These are phyloP conservation scores for Pseudoneurospora amorphoporcata DNA, from an alignment of 495 filamentous ascomycete genomes.

Conservation along the genomic window DNA sequence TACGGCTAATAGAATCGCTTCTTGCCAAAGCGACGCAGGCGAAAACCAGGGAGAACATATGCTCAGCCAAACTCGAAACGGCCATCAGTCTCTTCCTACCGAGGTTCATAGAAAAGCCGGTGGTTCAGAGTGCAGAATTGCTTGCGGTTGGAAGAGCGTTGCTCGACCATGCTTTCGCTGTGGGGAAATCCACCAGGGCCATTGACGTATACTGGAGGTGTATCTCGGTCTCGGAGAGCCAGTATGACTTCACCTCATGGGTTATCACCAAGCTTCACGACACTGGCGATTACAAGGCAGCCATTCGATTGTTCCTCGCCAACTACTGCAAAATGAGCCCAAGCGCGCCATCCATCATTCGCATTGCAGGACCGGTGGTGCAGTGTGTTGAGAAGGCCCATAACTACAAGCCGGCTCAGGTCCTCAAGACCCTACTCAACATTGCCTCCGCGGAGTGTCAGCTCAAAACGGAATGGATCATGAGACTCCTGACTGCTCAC, in stretches of 20 bases:
- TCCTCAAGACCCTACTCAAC: conserved; percentile 19
- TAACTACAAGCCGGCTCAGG: conserved; percentile 12
- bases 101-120: conserved; percentile 18
- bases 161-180: conserved; percentile 15
- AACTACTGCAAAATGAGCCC: conserved; percentile 21
- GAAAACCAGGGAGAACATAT: not conserved
- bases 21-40: conserved; percentile 8
- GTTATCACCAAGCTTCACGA: conserved; percentile 19
- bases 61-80: conserved; percentile 8
- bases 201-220: conserved; percentile 24
- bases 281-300: conserved; percentile 18
- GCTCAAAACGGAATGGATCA: conserved; percentile 23
- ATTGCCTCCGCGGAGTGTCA: conserved; percentile 7
- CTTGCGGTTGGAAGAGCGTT: conserved; percentile 23
- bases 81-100: conserved; percentile 27
- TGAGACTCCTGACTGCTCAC: conserved; percentile 19
- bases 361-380: conserved; percentile 19
- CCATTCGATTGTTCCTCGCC: conserved; percentile 15
- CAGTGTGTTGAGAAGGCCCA: conserved; percentile 18
- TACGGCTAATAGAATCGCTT: conserved; percentile 20
- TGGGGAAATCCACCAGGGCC: conserved; percentile 7
- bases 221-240: conserved; percentile 2
- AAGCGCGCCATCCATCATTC: conserved; percentile 4
- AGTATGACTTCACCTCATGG: conserved; percentile 12
- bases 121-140: not conserved